Base-by-base conservation (phyloP, 148 eudicot species). In the Heliosperma pusillum region DNA sequence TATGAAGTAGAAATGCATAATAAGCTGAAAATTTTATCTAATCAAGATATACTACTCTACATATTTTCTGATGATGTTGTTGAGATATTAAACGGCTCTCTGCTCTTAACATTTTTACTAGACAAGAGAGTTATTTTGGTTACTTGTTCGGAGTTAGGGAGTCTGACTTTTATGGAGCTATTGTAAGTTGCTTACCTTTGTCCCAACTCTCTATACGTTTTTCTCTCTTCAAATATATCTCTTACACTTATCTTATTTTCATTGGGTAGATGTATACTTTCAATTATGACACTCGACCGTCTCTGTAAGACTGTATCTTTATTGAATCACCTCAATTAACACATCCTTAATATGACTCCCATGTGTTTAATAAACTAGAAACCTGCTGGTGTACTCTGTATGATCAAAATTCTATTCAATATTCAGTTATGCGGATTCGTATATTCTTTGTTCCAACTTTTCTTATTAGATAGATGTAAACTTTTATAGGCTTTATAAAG, bases 101-200 rank as follows among this genome's bases (percentile, higher is more conserved):
- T 60, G 79, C 77, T 70, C 45, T 74, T 61, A 76, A n/a, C 77
- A 21, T 70, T 33, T 70, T 64, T 71, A 3, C 63, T 66, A 94
- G 98, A 82, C 98, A 94, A 88, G 98, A 94, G 85, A 94, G 98
- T 80, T 94, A 94, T 81, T 94, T 94, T 84, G 98, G 96, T 73
- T 94, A 94, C 83, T 84, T 94, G 83, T 94, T 94, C 82, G 98
- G 98, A 63, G 98, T 94, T 73, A 84, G 87, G 75, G 98, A 94
- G 84, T 97, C 98, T 7, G 93, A 87, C 19, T 94, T 91, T 70
- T 94, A 90, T 77, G 98, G 93, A 82, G 96, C 98, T 69, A 76
- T 94, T 79, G 98, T 94, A 90, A 94, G 98, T 86, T 78, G 7
- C 40, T 75, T 52, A 25, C 4, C 19, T 4, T 65, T 80, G 36